Percentiles rank a stretch among this genome's conserved stretches.
Evolutionary conservation across 129 eudicot genomes (phyloP).

Genomic region (Centella asiatica): DNA sequence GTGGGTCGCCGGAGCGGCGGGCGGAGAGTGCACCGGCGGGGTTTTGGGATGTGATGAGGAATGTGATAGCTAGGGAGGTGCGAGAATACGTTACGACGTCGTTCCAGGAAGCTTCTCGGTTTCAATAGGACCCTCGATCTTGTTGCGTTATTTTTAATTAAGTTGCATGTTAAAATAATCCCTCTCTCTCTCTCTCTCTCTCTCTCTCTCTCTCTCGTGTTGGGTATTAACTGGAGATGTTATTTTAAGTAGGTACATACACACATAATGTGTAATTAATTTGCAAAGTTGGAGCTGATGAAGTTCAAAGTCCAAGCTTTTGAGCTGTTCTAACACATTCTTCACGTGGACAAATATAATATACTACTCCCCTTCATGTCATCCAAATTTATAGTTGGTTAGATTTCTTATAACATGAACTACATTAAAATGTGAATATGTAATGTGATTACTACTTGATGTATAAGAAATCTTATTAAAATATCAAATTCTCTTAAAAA

Average conservation of each 20-base stretch:
- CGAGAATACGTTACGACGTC: constrained; percentile 39
- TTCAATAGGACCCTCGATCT: constrained; percentile 12
- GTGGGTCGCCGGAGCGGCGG: constrained; percentile 22
- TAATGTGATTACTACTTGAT: too few relatives aligned
- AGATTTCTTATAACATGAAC: too few relatives aligned
- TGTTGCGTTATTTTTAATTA: too few relatives aligned
- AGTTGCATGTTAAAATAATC: constrained; percentile 4
- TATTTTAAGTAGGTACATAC: too few relatives aligned
- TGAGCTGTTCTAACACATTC: not conserved
- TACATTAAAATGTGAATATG: too few relatives aligned
- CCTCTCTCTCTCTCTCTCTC: not conserved
- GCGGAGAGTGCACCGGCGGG: constrained; percentile 26
- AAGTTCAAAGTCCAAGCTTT: constrained; percentile 1
- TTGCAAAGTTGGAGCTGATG: too few relatives aligned
- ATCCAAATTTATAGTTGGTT: too few relatives aligned
- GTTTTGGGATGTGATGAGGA: constrained; percentile 44
- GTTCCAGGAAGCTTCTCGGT: constrained; percentile 35
- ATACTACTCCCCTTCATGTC: not conserved
- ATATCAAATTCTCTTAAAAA: too few relatives aligned
- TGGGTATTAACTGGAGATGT: too few relatives aligned
- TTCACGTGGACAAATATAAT: constrained; percentile 13
- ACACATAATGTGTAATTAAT: too few relatives aligned
- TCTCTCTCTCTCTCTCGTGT: too few relatives aligned
- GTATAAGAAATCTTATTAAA: too few relatives aligned
- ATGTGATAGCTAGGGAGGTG: constrained; percentile 43